Evolutionary conservation across 2,329 filamentous ascomycete genomes (phyloP).

Genomic region (Colletotrichum sp.): DNA sequence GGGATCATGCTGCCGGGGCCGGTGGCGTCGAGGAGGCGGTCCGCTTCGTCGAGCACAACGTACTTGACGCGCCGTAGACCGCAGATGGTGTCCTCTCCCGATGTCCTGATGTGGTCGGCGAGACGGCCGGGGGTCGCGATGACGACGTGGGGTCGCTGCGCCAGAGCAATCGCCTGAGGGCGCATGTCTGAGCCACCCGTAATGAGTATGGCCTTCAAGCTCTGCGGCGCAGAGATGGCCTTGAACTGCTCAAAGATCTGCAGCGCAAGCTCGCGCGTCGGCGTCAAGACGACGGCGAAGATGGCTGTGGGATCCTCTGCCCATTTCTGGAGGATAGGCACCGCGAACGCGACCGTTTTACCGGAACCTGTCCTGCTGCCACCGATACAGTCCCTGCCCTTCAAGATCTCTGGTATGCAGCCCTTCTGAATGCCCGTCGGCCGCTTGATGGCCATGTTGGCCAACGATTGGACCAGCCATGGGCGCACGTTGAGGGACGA

Average conservation of each 20-base stretch:
- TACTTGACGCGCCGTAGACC: slow-evolving; percentile 80
- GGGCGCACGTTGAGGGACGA: slow-evolving; percentile 75
- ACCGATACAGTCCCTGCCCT: slow-evolving; percentile 92
- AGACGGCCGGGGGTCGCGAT: slow-evolving; percentile 93
- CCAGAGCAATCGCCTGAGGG: slow-evolving; percentile 82
- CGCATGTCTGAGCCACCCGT: slow-evolving; percentile 95
- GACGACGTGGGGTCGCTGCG: slow-evolving; percentile 84
- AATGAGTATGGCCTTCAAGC: slow-evolving; percentile 85
- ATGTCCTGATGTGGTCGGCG: slow-evolving; percentile 91
- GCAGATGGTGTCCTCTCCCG: slow-evolving; percentile 87
- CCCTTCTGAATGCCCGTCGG: slow-evolving; percentile 93
- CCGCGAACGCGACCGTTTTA: slow-evolving; percentile 95
- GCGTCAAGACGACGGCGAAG: slow-evolving; percentile 87
- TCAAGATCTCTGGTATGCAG: slow-evolving; percentile 91
- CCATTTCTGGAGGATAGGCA: slow-evolving; percentile 94
- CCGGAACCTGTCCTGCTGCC: slow-evolving; percentile 94
- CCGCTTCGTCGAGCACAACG: slow-evolving; percentile 95
- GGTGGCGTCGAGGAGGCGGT: slow-evolving; percentile 79
- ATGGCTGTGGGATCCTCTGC: slow-evolving; percentile 90
- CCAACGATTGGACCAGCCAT: slow-evolving; percentile 86
- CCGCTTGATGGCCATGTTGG: slow-evolving; percentile 78
- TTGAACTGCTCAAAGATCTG: slow-evolving; percentile 98
- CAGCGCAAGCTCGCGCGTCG: slow-evolving; percentile 87
- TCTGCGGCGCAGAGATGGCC: slow-evolving; percentile 87
- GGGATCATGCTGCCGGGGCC: slow-evolving; percentile 88